These are phyloP conservation scores for Metarhizium sp. DNA, from an alignment of 2,329 filamentous ascomycete genomes.

Conservation along the genomic window DNA sequence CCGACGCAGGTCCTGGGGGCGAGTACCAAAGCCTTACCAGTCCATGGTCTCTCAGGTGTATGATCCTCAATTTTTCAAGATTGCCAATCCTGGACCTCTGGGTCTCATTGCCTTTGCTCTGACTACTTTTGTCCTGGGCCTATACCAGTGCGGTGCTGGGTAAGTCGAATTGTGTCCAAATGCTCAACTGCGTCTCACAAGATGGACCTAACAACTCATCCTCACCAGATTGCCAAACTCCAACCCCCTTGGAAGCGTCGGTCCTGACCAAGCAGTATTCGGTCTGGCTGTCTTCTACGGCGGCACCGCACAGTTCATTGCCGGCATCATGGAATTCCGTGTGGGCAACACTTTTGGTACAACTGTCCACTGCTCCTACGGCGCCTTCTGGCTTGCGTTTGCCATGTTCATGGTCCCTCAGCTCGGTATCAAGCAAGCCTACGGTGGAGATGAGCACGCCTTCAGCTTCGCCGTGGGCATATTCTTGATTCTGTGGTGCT, in stretches of 20 bases:
- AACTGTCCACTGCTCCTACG: constrained; percentile 51
- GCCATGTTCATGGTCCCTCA: constrained; percentile 45
- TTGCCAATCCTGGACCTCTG: constrained; percentile 51
- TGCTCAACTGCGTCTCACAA: not conserved
- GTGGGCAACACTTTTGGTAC: constrained; percentile 56
- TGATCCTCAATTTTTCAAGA: constrained; percentile 28
- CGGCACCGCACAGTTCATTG: constrained; percentile 57
- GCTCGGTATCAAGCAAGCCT: constrained; percentile 39
- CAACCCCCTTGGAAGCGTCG: constrained; percentile 22
- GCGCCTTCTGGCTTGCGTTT: constrained; percentile 53
- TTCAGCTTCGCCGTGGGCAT: constrained; percentile 45
- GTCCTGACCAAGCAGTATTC: constrained; percentile 26
- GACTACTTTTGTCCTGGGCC: constrained; percentile 51
- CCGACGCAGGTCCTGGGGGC: not conserved
- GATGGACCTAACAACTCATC: not conserved
- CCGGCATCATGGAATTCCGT: constrained; percentile 47
- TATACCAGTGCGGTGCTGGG: constrained; percentile 37
- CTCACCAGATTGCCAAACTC: constrained; percentile 20
- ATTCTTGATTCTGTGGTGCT: constrained; percentile 51
- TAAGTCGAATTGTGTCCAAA: constrained; percentile 22
- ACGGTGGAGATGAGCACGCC: constrained; percentile 27
- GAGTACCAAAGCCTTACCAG: constrained; percentile 18
- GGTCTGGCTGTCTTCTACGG: constrained; percentile 41
- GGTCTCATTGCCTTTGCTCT: constrained; percentile 55
- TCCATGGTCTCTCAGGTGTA: constrained; percentile 25